Evolutionary conservation across 75 land plant genomes (phyloP), one percentile per base, ranked within the genome.

Genomic region (Adiantum capillusveneris): DNA sequence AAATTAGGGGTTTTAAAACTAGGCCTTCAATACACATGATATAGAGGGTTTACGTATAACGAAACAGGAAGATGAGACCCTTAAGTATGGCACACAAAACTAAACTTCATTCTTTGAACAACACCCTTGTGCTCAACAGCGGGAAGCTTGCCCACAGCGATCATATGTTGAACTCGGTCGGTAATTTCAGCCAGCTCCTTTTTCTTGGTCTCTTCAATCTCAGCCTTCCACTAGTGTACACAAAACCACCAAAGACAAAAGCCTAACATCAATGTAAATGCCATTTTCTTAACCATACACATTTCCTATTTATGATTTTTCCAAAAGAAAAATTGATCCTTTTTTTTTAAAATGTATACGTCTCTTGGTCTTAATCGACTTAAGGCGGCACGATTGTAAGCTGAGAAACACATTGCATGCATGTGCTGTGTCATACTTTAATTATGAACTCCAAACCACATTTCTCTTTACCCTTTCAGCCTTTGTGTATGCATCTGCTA

Each of bases 391-490:
- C n/a, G n/a, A n/a, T n/a, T n/a, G n/a, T n/a, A n/a, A n/a, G n/a
- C n/a, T n/a, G n/a, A n/a, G 43, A 41, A 41, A 41, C 43, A 41
- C 43, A 9, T 9, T 41, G 43, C 12, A 9, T 9, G 43, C 27
- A 31, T 30, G 57, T 46, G 22, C 0, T 45, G 34, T 0, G 6
- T 2, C 7, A n/a, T n/a, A n/a, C n/a, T n/a, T n/a, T n/a, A n/a
- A n/a, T n/a, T n/a, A n/a, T n/a, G n/a, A n/a, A n/a, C n/a, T n/a
- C n/a, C n/a, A n/a, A n/a, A n/a, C n/a, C n/a, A n/a, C n/a, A n/a
- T n/a, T n/a, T n/a, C n/a, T 34, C 14, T 54, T 0, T 63, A 73
- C 79, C 71, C 71, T 41, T 62, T 77, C 79, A 39, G 79, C 79
- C 65, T 43, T 56, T 1, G 62, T 74, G n/a, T 49, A 28, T 12